Evolutionary conservation across 768 basidiomycete species (phyloP).

Genomic region (Podaxis sp.): DNA sequence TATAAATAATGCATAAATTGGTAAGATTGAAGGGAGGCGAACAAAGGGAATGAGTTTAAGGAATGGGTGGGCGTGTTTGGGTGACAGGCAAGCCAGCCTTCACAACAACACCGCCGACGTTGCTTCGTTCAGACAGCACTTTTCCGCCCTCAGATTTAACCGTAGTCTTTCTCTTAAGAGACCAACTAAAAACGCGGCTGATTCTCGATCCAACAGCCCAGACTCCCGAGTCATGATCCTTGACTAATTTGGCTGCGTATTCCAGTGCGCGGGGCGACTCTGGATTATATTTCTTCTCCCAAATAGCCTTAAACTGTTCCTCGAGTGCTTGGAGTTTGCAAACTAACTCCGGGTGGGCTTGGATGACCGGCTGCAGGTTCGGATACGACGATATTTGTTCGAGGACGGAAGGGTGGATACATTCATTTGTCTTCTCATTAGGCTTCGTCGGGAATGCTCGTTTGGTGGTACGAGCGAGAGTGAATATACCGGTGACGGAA

Average conservation of each 20-base stretch:
- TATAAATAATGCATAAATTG: not conserved
- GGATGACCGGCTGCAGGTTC: conserved; percentile 32
- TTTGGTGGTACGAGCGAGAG: conserved; percentile 39
- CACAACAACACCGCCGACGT: not conserved
- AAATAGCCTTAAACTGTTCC: conserved; percentile 42
- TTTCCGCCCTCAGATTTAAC: not conserved
- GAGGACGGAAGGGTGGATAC: conserved; percentile 59
- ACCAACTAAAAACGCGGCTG: not conserved
- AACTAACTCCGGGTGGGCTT: conserved; percentile 44
- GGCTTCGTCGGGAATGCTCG: conserved; percentile 46
- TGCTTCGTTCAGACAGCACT: not conserved
- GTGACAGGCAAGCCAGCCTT: conserved; percentile 10
- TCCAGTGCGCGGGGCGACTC: conserved; percentile 20
- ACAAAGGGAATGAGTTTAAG: not conserved
- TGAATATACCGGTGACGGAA: conserved; percentile 53
- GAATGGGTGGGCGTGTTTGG: conserved; percentile 3
- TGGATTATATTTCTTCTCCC: conserved; percentile 37
- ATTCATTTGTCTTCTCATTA: conserved; percentile 53
- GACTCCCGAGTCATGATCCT: conserved; percentile 11
- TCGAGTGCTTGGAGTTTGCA: conserved; percentile 49
- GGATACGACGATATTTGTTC: conserved; percentile 37
- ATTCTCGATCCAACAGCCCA: conserved; percentile 10
- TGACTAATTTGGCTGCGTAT: conserved; percentile 18
- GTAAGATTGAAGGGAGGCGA: not conserved
- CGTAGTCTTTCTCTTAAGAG: not conserved